A percentile compares a stretch with the other conserved stretches of the same genome.
phyloP scores from a whole-genome alignment of 2,329 filamentous ascomycete genomes.

The Xylariaceae sp. region DNA sequence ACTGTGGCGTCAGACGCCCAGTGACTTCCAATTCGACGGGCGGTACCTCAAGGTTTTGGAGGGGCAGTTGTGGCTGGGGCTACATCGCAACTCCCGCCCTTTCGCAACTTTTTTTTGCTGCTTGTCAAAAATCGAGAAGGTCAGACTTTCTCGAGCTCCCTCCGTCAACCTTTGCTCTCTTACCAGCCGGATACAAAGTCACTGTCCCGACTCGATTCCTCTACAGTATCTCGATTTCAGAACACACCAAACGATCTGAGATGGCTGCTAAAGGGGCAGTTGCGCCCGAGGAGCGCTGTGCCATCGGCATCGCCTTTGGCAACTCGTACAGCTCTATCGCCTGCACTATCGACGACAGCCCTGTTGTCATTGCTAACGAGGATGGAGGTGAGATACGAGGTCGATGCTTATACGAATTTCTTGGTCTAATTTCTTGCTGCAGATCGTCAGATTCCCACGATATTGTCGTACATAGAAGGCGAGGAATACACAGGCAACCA shows the following conservation, averaged over 20 bases:
- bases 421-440: constrained; percentile 14
- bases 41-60: constrained; percentile 15
- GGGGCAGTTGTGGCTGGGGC: constrained; percentile 28
- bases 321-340: constrained; percentile 99
- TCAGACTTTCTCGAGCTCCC: constrained; percentile 10
- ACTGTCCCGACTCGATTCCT: background rate
- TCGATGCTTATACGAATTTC: background rate
- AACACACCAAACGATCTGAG: constrained; percentile 23
- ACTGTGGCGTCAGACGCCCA: background rate
- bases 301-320: constrained; percentile 96
- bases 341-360: constrained; percentile 87
- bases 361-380: constrained; percentile 98
- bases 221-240: background rate
- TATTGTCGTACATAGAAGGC: constrained; percentile 90
- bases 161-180: constrained; percentile 6
- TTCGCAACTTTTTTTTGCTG: constrained; percentile 15
- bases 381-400: constrained; percentile 72
- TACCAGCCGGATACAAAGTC: background rate
- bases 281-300: constrained; percentile 60
- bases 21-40: no score
- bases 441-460: constrained; percentile 96
- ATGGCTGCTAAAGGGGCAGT: constrained; percentile 42
- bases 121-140: constrained; percentile 20
- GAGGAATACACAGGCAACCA: constrained; percentile 97
- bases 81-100: constrained; percentile 8